A percentile compares a stretch with the other conserved stretches of the same genome.
Evolutionary conservation across 2,329 filamentous ascomycete species (phyloP).

Genomic region (Chaetomiaceae sp.): DNA sequence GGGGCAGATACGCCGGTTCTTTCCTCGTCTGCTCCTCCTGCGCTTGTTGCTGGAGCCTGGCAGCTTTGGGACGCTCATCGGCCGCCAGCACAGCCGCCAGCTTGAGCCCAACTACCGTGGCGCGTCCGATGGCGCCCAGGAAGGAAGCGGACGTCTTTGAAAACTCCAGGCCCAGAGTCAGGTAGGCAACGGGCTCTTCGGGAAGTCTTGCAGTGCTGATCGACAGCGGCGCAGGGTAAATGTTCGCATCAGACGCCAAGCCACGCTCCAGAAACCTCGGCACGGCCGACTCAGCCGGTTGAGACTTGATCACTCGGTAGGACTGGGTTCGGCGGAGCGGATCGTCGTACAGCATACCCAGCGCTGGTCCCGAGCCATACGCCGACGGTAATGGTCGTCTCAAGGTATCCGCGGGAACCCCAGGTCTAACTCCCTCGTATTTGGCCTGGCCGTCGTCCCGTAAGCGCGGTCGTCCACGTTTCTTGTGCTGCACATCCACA

Average conservation of each 20-base stretch:
- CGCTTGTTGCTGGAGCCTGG: slow-evolving; percentile 43
- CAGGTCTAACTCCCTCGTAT: slow-evolving; percentile 47
- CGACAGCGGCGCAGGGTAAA: slow-evolving; percentile 41
- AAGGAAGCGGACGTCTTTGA: slow-evolving; percentile 52
- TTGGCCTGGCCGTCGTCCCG: slow-evolving; percentile 62
- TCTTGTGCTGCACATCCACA: slow-evolving; percentile 81
- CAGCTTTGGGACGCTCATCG: slow-evolving; percentile 46
- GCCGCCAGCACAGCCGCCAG: slow-evolving; percentile 49
- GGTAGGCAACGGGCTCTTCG: slow-evolving; percentile 54
- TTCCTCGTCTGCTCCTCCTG: slow-evolving; percentile 52
- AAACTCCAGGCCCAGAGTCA: slow-evolving; percentile 54
- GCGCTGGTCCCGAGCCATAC: slow-evolving; percentile 41
- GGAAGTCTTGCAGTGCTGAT: slow-evolving; percentile 33
- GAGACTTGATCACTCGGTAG: slow-evolving; percentile 50
- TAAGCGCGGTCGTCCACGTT: slow-evolving; percentile 69
- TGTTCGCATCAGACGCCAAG: slow-evolving; percentile 41
- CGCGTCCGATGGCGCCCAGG: slow-evolving; percentile 46
- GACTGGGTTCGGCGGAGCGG: slow-evolving; percentile 40
- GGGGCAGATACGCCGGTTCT: slow-evolving; percentile 58
- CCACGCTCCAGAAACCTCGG: slow-evolving; percentile 48
- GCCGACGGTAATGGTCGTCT: slow-evolving; percentile 45
- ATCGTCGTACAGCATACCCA: slow-evolving; percentile 41
- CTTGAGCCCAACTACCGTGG: slow-evolving; percentile 41
- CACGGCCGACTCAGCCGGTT: slow-evolving; percentile 42
- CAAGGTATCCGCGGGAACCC: slow-evolving; percentile 40